Percentiles rank a stretch among this genome's conserved stretches.
These are phyloP conservation scores for Perilla frutescens DNA, from an alignment of 257 asterid species.

Conservation along the genomic window DNA sequence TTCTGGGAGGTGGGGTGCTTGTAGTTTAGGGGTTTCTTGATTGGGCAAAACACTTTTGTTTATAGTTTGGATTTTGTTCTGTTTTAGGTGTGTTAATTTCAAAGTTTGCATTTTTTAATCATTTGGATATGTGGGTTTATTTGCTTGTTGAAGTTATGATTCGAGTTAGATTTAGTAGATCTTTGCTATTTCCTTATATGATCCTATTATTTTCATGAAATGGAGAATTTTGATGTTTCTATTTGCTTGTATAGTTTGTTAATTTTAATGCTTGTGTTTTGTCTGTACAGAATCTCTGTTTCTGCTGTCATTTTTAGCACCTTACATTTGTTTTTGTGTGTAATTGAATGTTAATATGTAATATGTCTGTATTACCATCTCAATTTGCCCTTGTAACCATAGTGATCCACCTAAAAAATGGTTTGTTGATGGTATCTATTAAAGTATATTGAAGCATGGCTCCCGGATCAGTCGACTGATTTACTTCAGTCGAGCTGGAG, in stretches of 20 bases:
- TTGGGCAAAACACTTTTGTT: slow-evolving; percentile 11
- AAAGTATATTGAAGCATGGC: too few relatives aligned
- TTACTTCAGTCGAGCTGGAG: too few relatives aligned
- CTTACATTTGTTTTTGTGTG: not conserved
- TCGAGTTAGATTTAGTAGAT: not conserved
- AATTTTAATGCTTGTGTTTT: not conserved
- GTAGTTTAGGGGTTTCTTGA: slow-evolving; percentile 17
- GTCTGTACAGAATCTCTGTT: not conserved
- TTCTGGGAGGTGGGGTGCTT: not conserved
- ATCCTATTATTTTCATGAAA: not conserved
- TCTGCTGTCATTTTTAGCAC: not conserved
- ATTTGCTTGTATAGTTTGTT: slow-evolving; percentile 16
- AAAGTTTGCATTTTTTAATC: slow-evolving; percentile 25
- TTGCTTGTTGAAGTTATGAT: not conserved
- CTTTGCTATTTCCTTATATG: slow-evolving; percentile 7
- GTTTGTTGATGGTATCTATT: too few relatives aligned
- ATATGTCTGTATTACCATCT: not conserved
- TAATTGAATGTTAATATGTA: not conserved
- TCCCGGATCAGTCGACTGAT: too few relatives aligned
- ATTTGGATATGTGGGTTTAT: slow-evolving; percentile 25
- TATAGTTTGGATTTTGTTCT: slow-evolving; percentile 8
- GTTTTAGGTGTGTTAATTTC: slow-evolving; percentile 35
- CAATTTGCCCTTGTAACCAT: not conserved
- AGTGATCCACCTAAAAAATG: too few relatives aligned
- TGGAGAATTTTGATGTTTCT: not conserved